These are phyloP conservation scores for Tilletia walkeri DNA, from an alignment of 1,284 basidiomycete genomes.

Conservation along the genomic window DNA sequence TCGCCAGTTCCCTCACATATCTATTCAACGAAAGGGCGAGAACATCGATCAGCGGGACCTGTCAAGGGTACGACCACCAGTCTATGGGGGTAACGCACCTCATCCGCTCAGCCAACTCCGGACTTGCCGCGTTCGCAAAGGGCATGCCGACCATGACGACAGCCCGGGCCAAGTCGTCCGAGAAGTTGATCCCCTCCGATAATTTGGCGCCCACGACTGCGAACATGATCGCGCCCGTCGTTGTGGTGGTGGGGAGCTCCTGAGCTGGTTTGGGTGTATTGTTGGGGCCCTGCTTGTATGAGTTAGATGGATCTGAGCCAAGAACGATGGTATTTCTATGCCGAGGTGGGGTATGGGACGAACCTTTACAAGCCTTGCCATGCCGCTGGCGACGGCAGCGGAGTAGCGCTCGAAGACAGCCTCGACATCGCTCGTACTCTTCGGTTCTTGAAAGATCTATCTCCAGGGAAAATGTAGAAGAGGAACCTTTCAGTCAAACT, in stretches of 20 bases:
- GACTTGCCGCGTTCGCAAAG: conserved; percentile 85
- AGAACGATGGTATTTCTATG: too few relatives aligned
- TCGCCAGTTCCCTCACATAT: conserved; percentile 37
- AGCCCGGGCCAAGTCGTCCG: conserved; percentile 74
- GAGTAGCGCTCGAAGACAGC: conserved; percentile 2
- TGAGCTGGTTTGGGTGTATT: neutral
- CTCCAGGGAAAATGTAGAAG: too few relatives aligned
- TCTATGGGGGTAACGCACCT: conserved; percentile 64
- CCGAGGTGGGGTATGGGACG: too few relatives aligned
- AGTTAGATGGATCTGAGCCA: too few relatives aligned
- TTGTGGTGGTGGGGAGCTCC: conserved; percentile 60
- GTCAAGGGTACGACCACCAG: neutral
- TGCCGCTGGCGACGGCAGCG: neutral
- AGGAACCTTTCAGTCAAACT: too few relatives aligned
- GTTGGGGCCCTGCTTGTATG: too few relatives aligned
- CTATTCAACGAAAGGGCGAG: neutral
- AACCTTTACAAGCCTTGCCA: too few relatives aligned
- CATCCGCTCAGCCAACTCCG: conserved; percentile 87
- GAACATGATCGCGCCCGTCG: conserved; percentile 59
- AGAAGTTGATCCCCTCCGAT: conserved; percentile 95
- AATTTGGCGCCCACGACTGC: conserved; percentile 96
- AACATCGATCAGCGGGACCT: neutral
- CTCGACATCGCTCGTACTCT: neutral
- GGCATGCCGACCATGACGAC: conserved; percentile 86
- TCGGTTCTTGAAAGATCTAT: neutral